phyloP scores from a whole-genome alignment of 768 basidiomycete genomes.

The Trametes meyenii region DNA sequence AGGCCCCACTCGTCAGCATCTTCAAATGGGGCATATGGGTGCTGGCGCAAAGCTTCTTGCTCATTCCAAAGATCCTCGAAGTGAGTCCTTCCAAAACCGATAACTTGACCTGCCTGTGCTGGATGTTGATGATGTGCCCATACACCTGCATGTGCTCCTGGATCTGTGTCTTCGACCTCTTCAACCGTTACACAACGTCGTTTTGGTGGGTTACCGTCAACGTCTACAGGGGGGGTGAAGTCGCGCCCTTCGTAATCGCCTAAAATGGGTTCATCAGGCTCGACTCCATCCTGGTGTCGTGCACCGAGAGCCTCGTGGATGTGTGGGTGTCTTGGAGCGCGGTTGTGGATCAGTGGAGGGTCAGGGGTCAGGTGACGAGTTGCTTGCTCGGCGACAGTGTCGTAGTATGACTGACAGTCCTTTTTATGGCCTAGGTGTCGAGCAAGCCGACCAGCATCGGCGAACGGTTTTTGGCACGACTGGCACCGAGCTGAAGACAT shows the following conservation, averaged over 20 bases:
- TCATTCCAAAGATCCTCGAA: neutral
- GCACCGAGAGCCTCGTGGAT: no score
- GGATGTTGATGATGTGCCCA: conserved; percentile 18
- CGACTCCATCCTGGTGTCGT: no score
- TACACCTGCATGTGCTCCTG: neutral
- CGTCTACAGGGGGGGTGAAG: no score
- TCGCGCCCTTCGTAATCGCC: no score
- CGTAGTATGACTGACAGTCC: neutral
- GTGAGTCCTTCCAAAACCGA: neutral
- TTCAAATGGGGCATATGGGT: no score
- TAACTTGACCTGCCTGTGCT: neutral
- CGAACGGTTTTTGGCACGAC: neutral
- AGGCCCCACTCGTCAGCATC: no score
- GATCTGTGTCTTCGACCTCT: conserved; percentile 21
- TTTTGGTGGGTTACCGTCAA: neutral
- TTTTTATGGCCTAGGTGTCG: neutral
- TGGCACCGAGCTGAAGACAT: neutral
- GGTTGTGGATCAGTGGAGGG: no score
- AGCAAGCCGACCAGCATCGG: neutral
- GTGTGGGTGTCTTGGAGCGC: no score
- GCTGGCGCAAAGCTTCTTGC: no score
- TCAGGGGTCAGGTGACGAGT: neutral
- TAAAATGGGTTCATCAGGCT: no score
- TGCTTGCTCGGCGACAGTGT: neutral
- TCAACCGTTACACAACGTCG: conserved; percentile 16